Evolutionary conservation across 805 yeast species (phyloP), one percentile per base, ranked within the genome.

Genomic region (Candida ulmi): DNA sequence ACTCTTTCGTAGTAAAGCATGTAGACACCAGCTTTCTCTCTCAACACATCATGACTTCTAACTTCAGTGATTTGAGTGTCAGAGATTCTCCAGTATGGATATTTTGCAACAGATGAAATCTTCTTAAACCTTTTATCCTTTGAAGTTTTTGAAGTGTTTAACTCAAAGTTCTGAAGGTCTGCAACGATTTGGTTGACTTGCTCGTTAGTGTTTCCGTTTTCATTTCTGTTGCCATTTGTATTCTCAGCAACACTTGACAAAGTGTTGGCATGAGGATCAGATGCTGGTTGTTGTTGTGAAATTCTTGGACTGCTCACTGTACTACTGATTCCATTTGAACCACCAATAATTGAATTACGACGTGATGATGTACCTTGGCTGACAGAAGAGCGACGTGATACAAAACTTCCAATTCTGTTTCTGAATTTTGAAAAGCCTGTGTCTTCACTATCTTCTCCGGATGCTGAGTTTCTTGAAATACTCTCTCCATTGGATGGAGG

Each of bases 1-100:
- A 54, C 43, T 43, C 75, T 63, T 56, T 90, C 95, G 55, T 85
- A 93, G 53, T 85, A 83, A 38, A 91, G 63, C 83, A 91, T 75
- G 60, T 91, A 91, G 2, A 78, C 96, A n/a, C 84, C 87, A 23
- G 76, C 68, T 24, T 76, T 76, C 52, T 88, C 95, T 39, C 63
- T 67, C 31, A 86, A 62, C 1, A 90, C 84, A 13, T 80, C 78
- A 0, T 65, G 60, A 3, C 65, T 55, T 11, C 74, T 67, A 8
- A 72, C 78, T 55, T 88, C 96, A 29, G 76, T 62, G 4, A 85
- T 77, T 24, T 65, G 67, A 2, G 84, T 68, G 61, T 93, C 98
- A 45, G 95, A 86, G 26, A 90, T 76, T 46, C 85, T 72, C 98
- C 98, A 91, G 52, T 69, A 84, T 16, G 91, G 88, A 33, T 72